Base-by-base conservation (phyloP, 192 early-diverging fungal species). In the Rhizophagus clarus region DNA sequence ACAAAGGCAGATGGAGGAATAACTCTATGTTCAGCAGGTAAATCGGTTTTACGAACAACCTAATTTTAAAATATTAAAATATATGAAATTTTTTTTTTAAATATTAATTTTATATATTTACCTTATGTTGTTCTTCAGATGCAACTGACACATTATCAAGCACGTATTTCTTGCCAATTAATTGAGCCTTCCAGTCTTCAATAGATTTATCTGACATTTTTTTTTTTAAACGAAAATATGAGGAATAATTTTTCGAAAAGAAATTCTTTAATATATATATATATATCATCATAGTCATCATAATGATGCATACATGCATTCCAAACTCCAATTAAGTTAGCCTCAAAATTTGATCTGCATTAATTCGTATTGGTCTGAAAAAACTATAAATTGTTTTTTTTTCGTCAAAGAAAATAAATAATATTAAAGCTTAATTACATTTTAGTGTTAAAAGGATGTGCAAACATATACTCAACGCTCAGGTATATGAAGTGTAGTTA, bases 381-480 rank as follows among this genome's bases (percentile, higher is more conserved):
- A 45, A 45, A 12, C 11, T 12, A 45, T 45, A 45, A 45, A 45
- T 45, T 45, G 4, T 45, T 1, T 0, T 37, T 37, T 37, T 45
- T 37, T 3, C 4, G 37, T 40, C 7, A 7, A 45, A 45, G 11
- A 45, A 37, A 45, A 45, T 12, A 15, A 4, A 20, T 51, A 17
- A 15, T 51, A 17, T 51, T 51, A 40, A 40, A 40, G 37, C 37
- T 56, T 56, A 22, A 56, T 17, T n/a, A n/a, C n/a, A 56, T 22
- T 56, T 56, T 22, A 20, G 17, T 15, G 4, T 28, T 56, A 8
- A 42, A 29, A 80, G 63, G 81, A 96, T 96, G 95, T 96, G 97
- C 89, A 99, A 99, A 89, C 97, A 99, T 83, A 88, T 99, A 75
- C 89, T 99, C 70, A 99, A 99, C 89, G 96, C 96, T 29, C 97